phyloP scores from a whole-genome alignment of 2,329 filamentous ascomycete genomes.

The Zasmidium citrigriseum region DNA sequence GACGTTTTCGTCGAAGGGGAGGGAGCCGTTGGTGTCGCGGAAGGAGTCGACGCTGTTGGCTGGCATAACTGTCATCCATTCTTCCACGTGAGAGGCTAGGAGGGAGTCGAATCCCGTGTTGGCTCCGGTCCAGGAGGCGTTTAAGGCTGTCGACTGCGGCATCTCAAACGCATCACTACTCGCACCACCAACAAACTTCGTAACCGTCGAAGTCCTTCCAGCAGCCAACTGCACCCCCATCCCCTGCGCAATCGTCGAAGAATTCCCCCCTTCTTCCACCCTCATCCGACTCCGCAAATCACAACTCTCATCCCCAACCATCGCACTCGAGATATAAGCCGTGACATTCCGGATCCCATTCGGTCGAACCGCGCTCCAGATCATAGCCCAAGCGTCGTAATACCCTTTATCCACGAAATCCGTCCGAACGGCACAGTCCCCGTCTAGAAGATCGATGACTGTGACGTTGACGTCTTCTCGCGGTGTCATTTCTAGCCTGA shows the following conservation, averaged over 20 bases:
- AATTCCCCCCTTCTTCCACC: constrained; percentile 53
- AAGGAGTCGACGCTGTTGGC: constrained; percentile 65
- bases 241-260: constrained; percentile 66
- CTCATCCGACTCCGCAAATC: constrained; percentile 45
- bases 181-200: constrained; percentile 69
- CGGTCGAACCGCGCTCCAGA: constrained; percentile 67
- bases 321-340: constrained; percentile 59
- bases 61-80: constrained; percentile 65
- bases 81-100: constrained; percentile 57
- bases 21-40: constrained; percentile 54
- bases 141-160: constrained; percentile 56
- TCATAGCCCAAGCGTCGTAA: constrained; percentile 53
- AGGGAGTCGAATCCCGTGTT: constrained; percentile 57
- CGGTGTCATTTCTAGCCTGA: constrained; percentile 61
- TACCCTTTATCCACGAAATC: constrained; percentile 59
- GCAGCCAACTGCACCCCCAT: constrained; percentile 55
- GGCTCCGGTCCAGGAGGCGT: constrained; percentile 55
- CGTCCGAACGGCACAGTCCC: constrained; percentile 66
- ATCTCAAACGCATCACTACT: constrained; percentile 67
- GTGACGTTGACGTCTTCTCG: constrained; percentile 56
- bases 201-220: constrained; percentile 57
- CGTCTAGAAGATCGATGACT: constrained; percentile 68
- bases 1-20: constrained; percentile 59
- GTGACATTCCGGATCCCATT: constrained; percentile 63
- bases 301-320: constrained; percentile 41